phyloP scores from a whole-genome alignment of 2,329 filamentous ascomycete genomes.

The Aspergillus eucalypticola region DNA sequence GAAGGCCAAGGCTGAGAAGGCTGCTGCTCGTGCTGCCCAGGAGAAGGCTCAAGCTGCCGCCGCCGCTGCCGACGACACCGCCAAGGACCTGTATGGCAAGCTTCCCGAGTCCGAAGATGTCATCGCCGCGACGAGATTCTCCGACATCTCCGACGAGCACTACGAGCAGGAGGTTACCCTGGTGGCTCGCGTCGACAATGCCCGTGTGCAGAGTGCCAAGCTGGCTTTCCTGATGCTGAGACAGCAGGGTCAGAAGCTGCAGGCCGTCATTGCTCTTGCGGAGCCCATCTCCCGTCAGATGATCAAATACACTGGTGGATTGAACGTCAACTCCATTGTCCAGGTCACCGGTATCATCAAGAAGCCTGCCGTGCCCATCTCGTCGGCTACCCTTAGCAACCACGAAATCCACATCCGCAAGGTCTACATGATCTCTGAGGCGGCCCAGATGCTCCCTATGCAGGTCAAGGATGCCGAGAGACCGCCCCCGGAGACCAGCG shows the following conservation, averaged over 20 bases:
- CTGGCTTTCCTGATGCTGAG: constrained; percentile 87
- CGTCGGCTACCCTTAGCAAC: constrained; percentile 76
- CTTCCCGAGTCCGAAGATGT: constrained; percentile 61
- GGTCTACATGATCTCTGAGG: constrained; percentile 73
- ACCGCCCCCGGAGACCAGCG: constrained; percentile 45
- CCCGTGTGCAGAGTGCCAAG: constrained; percentile 84
- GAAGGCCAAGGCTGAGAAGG: constrained; percentile 83
- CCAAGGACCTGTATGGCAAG: constrained; percentile 77
- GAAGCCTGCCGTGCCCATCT: constrained; percentile 82
- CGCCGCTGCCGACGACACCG: constrained; percentile 59
- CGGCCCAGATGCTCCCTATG: constrained; percentile 61
- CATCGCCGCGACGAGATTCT: constrained; percentile 62
- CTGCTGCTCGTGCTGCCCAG: constrained; percentile 68
- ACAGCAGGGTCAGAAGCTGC: constrained; percentile 75
- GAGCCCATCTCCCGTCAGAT: constrained; percentile 74
- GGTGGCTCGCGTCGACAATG: constrained; percentile 82
- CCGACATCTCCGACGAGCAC: constrained; percentile 57
- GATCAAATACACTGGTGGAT: constrained; percentile 82
- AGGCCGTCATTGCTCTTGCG: constrained; percentile 72
- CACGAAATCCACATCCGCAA: constrained; percentile 88
- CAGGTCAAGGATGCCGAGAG: constrained; percentile 57
- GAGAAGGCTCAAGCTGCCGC: constrained; percentile 69
- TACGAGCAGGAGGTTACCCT: constrained; percentile 72
- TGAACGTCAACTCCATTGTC: constrained; percentile 80
- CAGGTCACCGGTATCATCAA: constrained; percentile 77